Base-by-base conservation (phyloP, 2,329 filamentous ascomycete species). In the Alternaria dauci region DNA sequence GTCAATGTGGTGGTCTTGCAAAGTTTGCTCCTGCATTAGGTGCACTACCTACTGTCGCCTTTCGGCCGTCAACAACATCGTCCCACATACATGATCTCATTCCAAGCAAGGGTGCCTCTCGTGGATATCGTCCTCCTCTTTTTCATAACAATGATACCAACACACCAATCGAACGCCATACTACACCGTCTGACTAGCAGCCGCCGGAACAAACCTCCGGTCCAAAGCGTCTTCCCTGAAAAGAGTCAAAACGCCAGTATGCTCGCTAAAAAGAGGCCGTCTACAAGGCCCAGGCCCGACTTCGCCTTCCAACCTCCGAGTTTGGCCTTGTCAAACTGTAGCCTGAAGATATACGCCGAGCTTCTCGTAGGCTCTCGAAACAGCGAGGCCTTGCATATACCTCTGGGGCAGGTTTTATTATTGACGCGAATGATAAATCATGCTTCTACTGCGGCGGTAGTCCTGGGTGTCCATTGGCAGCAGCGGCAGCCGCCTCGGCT, bases 191-290 rank as follows among this genome's bases (percentile, higher is more conserved):
- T 11, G 28, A 39, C 41, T 30, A 42, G 57, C 59, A 62, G 53
- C 61, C 44, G 52, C 60, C 59, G 25, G 58, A 63, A 59, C 61
- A 59, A 59, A 58, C 61, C 65, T 61, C 65, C 61, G 58, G 62
- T 52, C 50, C 60, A 62, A 55, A 55, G 57, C 55, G 25, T 61
- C 55, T 57, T 62, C 38, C 58, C 39, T 64, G 47, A 59, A 64
- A 62, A 61, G 46, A 50, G 64, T 59, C 53, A 69, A 70, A 71
- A 72, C 67, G 69, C 69, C 71, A 66, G 63, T 66, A 75, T 74
- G 71, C 73, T 74, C 73, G 73, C 73, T 75, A 74, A 74, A 71
- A 63, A 42, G 39, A 5, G 39, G 39, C 39, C 39, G 12, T 25
- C 12, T 42, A 42, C 11, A 42, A 25, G 20, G 20, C 39, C 39